These are phyloP conservation scores for Populus euphratica DNA, from an alignment of 345 rosid species.

Conservation along the genomic window DNA sequence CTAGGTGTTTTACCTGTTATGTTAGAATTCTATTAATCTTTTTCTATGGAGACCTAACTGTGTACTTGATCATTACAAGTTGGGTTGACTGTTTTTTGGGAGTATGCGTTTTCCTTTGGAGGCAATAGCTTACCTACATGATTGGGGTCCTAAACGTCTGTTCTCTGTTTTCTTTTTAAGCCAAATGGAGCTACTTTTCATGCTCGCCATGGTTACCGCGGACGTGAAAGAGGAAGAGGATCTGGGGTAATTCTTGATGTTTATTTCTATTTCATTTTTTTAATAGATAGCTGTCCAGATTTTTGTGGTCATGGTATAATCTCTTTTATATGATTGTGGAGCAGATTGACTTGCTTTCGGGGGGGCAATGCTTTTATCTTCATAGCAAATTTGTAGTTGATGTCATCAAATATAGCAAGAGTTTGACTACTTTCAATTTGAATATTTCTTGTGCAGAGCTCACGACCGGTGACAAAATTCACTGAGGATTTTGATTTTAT, in stretches of 20 bases:
- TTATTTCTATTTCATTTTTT: background rate
- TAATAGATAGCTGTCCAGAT: background rate
- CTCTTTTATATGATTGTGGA: background rate
- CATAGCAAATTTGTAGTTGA: background rate
- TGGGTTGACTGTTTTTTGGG: background rate
- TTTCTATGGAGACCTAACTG: background rate
- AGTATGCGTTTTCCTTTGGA: background rate
- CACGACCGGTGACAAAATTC: slow-evolving; percentile 57
- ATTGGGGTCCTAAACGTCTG: background rate
- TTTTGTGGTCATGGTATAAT: background rate
- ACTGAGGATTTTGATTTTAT: slow-evolving; percentile 87
- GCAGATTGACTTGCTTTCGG: background rate
- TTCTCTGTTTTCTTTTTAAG: slow-evolving; percentile 22
- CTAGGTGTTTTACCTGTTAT: background rate
- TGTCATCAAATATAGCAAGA: background rate
- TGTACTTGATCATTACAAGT: background rate
- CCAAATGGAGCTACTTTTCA: slow-evolving; percentile 63
- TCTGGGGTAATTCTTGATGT: slow-evolving; percentile 51
- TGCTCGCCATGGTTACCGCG: slow-evolving; percentile 53
- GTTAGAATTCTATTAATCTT: background rate
- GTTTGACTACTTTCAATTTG: background rate
- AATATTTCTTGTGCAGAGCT: slow-evolving; percentile 29
- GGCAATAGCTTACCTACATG: background rate
- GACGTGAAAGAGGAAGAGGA: slow-evolving; percentile 87
- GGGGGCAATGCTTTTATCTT: background rate